phyloP scores from a whole-genome alignment of 2,329 filamentous ascomycete genomes.

The Ceratocystis cacaofunesta region DNA sequence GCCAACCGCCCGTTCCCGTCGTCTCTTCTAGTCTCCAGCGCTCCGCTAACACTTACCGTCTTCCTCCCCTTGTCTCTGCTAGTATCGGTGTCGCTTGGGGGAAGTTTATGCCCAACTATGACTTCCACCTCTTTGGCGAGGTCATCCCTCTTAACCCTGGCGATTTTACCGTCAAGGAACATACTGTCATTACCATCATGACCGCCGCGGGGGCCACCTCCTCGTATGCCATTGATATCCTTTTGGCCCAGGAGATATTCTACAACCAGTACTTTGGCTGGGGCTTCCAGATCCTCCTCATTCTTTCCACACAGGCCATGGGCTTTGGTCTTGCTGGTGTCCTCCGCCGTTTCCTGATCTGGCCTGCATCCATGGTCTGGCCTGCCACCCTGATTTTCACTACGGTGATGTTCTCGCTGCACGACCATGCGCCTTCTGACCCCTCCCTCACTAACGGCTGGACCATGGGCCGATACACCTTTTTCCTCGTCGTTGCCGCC shows the following conservation, averaged over 20 bases:
- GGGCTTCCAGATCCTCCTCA: constrained; percentile 39
- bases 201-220: constrained; percentile 26
- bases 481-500: constrained; percentile 43
- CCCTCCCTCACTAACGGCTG: constrained; percentile 42
- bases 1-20: not conserved
- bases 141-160: constrained; percentile 28
- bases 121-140: constrained; percentile 24
- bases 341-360: constrained; percentile 37
- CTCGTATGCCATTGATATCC: constrained; percentile 29
- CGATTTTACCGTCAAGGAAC: constrained; percentile 33
- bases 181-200: constrained; percentile 36
- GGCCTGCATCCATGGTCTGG: constrained; percentile 44
- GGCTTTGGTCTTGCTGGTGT: constrained; percentile 44
- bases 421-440: constrained; percentile 32
- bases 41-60: constrained; percentile 24
- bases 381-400: constrained; percentile 39
- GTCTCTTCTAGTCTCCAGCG: not conserved
- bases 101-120: constrained; percentile 23
- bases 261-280: constrained; percentile 42
- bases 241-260: constrained; percentile 37
- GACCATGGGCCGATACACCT: constrained; percentile 47
- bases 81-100: constrained; percentile 24
- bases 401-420: constrained; percentile 35
- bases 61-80: not conserved
- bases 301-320: constrained; percentile 40